Evolutionary conservation across 2,329 filamentous ascomycete genomes (phyloP), one percentile per base, ranked within the genome.

Genomic region (Colletotrichum musae): DNA sequence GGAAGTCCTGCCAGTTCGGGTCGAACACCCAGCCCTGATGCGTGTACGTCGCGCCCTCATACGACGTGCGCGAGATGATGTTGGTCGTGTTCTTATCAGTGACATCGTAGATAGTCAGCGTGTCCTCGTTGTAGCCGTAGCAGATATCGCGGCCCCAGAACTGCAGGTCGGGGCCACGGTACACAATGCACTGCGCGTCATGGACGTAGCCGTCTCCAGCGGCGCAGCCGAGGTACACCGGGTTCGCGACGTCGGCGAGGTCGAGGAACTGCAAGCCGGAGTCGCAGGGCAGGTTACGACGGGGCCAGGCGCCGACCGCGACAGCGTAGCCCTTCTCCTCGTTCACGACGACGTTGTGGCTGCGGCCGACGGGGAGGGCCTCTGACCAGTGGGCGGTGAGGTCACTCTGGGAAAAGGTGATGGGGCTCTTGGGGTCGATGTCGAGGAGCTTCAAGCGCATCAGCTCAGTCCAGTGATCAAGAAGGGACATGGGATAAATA

Each of bases 101-200:
- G 0, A 88, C 81, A 70, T 88, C 85, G 71, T 86, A 86, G 39
- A 87, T 85, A 5, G 85, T 86, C 36, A 86, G 75, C 0, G 82
- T 83, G 70, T 86, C 84, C 65, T 86, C 83, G 70, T 88, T 87
- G 79, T 86, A 88, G 62, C 83, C 84, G 71, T 87, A 88, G 81
- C 87, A 89, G 72, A 89, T 86, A 60, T 89, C 85, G 2, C 77
- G 80, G 12, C 83, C 85, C 5, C 77, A 76, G 74, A 84, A 88
- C 28, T 79, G 73, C 15, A 75, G 76, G 64, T 88, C 83, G 0
- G 87, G 86, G 0, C 87, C 87, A 6, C 80, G 82, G 72, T 88
- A 88, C 18, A 85, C 82, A n/a, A 89, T 76, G 68, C 87, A 89
- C 73, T 90, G 87, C 0, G 87, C 88, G 70, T 90, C 88, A 71